Evolutionary conservation across 1,139 yeast genomes (phyloP), one percentile per base, ranked within the genome.

Genomic region (Blastobotrys persicus): DNA sequence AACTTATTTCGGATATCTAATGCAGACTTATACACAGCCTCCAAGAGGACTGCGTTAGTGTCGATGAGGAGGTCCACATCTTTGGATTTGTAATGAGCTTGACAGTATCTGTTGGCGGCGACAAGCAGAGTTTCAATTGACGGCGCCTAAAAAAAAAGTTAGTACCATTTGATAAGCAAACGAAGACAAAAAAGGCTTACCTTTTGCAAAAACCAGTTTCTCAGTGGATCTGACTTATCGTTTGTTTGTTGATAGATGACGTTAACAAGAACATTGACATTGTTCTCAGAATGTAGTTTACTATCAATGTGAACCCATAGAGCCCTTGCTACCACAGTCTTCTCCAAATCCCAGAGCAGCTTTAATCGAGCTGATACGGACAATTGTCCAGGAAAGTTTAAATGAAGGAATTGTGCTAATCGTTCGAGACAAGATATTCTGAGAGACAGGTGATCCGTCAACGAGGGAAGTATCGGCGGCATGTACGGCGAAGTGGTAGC

Each of bases 301-400:
- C 48, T 41, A 43, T 60, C 63, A n/a, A 56, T 53, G 37, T 60
- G 56, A 1, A 60, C 59, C 80, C 85, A 81, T 11, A 85, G 64
- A 18, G 70, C 72, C 44, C 69, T 64, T 0, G 85, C 79, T 3
- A 85, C 78, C 28, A 76, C 75, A 37, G 81, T 64, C 58, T 81
- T 79, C 59, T 87, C 94, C 43, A 81, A 68, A 26, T 72, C 68
- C 52, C 75, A 72, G 26, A 81, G 68, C 2, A 84, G 62, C 9
- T 63, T 55, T 54, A 59, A 67, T 50, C 60, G 69, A 40, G 65
- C 64, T 28, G 63, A 64, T 42, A 59, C 62, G 11, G 72, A 63
- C 13, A 75, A 55, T 28, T 69, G 61, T 13, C 65, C 55, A 3
- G 70, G 61, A 54, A 82, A 83, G 61, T 84, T 83, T 14, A 64